Evolutionary conservation across 768 basidiomycete species (phyloP).

Genomic region (Dentipellis sp.): DNA sequence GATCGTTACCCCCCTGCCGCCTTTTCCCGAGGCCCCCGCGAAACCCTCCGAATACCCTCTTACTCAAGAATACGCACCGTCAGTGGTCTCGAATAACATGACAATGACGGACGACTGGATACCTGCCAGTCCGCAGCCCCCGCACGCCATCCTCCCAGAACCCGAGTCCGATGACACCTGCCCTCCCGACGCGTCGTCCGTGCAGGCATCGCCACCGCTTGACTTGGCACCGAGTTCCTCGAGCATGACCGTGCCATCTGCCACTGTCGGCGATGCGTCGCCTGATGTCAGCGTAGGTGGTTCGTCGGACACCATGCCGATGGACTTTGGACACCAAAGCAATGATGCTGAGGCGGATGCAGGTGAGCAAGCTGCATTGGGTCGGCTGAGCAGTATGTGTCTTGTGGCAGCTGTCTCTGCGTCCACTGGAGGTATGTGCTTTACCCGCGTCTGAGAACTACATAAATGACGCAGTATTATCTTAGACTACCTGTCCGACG

Average conservation of each 20-base stretch:
- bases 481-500: conserved; percentile 44
- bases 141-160: neutral
- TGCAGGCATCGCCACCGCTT: neutral
- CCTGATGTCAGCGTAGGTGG: neutral
- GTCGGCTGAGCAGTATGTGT: conserved; percentile 87
- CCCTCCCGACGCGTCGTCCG: neutral
- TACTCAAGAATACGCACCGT: too few species aligned
- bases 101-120: too few species aligned
- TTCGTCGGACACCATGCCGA: neutral
- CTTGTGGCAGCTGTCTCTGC: conserved; percentile 84
- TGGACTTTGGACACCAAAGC: conserved; percentile 2
- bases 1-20: neutral
- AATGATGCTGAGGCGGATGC: conserved; percentile 21
- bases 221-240: neutral
- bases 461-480: neutral
- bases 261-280: too few species aligned
- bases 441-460: neutral
- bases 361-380: conserved; percentile 71
- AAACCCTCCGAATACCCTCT: too few species aligned
- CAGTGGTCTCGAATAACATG: too few species aligned
- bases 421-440: conserved; percentile 40
- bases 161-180: neutral
- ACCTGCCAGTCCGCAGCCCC: neutral
- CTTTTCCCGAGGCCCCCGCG: neutral
- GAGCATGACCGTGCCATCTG: neutral